phyloP scores from a whole-genome alignment of 805 yeast genomes.

The Ogataea siamensis region DNA sequence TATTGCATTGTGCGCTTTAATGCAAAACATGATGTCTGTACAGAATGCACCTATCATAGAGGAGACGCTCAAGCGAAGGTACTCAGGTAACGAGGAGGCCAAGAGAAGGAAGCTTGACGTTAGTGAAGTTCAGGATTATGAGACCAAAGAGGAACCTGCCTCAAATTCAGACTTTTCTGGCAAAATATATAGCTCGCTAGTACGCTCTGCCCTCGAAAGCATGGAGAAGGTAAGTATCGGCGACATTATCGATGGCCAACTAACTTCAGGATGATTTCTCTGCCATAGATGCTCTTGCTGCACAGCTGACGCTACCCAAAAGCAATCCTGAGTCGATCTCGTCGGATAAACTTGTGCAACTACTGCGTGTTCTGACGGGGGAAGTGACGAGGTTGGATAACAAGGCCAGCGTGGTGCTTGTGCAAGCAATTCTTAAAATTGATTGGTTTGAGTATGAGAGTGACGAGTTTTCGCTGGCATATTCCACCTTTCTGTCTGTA shows the following conservation, averaged over 20 bases:
- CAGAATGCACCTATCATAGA: slow-evolving; percentile 17
- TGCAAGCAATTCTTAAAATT: slow-evolving; percentile 60
- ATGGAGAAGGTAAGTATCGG: slow-evolving; percentile 53
- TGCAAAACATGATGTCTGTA: slow-evolving; percentile 22
- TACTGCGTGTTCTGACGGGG: slow-evolving; percentile 57
- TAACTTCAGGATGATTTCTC: slow-evolving; percentile 42
- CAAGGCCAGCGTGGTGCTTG: slow-evolving; percentile 47
- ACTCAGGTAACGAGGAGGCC: slow-evolving; percentile 6
- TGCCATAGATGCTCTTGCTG: slow-evolving; percentile 57
- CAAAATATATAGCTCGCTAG: slow-evolving; percentile 37
- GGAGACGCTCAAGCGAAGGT: slow-evolving; percentile 11
- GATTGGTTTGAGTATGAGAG: slow-evolving; percentile 54
- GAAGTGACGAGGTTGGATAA: slow-evolving; percentile 70
- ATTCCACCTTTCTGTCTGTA: slow-evolving; percentile 71
- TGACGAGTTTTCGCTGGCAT: slow-evolving; percentile 45
- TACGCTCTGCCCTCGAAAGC: slow-evolving; percentile 67
- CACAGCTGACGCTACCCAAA: slow-evolving; percentile 54
- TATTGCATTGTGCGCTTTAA: slow-evolving; percentile 16
- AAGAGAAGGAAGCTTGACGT: slow-evolving; percentile 6
- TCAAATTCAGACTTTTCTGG: slow-evolving; percentile 21
- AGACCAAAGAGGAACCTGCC: neutral
- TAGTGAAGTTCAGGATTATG: neutral
- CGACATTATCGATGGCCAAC: slow-evolving; percentile 25
- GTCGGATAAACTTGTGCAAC: slow-evolving; percentile 47
- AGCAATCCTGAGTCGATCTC: slow-evolving; percentile 55